Percentiles rank a stretch among this genome's conserved stretches.
Conservation (phyloP, 345 rosid genomes). For the Eucalyptus pumila region DNA sequence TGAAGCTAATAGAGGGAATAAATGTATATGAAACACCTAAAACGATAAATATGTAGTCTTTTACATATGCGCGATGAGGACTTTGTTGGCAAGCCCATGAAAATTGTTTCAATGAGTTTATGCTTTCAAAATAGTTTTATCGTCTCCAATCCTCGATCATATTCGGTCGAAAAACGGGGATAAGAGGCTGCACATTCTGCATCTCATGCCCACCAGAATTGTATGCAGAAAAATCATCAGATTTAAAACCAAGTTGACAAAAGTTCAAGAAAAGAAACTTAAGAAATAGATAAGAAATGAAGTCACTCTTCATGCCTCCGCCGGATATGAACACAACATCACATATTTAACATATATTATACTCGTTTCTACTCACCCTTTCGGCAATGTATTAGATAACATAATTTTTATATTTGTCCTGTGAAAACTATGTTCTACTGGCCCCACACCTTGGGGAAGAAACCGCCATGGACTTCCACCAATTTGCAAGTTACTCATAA, state of each 20-base stretch:
- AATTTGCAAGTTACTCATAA: neutral
- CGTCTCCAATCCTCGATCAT: neutral
- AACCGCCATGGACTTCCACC: constrained; percentile 23
- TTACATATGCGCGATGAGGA: neutral
- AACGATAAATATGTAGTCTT: neutral
- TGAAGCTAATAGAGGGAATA: neutral
- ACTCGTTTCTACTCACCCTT: neutral
- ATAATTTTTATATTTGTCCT: neutral
- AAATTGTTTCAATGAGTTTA: neutral
- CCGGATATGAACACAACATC: neutral
- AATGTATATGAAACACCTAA: neutral
- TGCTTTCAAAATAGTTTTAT: neutral
- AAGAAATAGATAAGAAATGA: neutral
- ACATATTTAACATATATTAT: neutral
- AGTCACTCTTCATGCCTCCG: neutral
- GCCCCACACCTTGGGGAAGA: neutral
- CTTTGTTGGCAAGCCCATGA: neutral
- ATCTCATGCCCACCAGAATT: neutral
- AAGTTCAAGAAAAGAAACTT: neutral
- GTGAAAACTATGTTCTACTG: constrained; percentile 23
- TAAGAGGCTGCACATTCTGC: neutral
- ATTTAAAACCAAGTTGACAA: neutral
- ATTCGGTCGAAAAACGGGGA: neutral
- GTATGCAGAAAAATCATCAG: neutral
- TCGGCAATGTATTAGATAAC: neutral